Percentiles rank a stretch among this genome's conserved stretches.
phyloP scores from a whole-genome alignment of 2,329 filamentous ascomycete species.

The Fusarium abutilonis region DNA sequence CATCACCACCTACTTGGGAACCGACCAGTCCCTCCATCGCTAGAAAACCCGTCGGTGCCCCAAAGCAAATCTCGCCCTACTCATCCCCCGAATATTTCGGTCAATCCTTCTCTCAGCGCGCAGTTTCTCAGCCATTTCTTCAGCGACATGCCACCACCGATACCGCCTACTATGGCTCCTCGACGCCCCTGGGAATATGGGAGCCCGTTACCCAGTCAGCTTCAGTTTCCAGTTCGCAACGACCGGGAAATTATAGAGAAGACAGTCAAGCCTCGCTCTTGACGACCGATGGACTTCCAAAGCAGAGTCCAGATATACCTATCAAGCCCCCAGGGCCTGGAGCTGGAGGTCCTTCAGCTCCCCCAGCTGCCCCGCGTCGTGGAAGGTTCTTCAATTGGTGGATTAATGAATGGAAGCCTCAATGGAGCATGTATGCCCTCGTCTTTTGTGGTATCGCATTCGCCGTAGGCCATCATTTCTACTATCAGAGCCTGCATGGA shows the following conservation, averaged over 20 bases:
- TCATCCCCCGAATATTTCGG: constrained; percentile 22
- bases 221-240: not conserved
- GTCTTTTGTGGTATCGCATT: constrained; percentile 39
- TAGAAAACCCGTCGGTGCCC: constrained; percentile 23
- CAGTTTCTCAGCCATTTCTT: constrained; percentile 15
- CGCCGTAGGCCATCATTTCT: constrained; percentile 41
- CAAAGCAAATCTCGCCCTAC: constrained; percentile 14
- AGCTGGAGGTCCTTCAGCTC: too few relatives aligned
- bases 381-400: constrained; percentile 24
- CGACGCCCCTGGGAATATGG: constrained; percentile 35
- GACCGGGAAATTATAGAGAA: constrained; percentile 28
- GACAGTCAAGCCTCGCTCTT: constrained; percentile 36
- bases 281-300: not conserved
- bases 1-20: constrained; percentile 30
- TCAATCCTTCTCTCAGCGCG: constrained; percentile 25
- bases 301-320: constrained; percentile 1
- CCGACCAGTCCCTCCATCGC: constrained; percentile 33
- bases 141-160: constrained; percentile 26
- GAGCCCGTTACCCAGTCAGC: constrained; percentile 24
- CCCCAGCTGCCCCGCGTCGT: not conserved
- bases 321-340: not conserved
- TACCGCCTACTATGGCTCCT: constrained; percentile 28
- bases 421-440: constrained; percentile 43
- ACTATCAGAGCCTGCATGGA: constrained; percentile 35
- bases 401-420: constrained; percentile 35